A percentile compares a stretch with the other conserved stretches of the same genome.
phyloP scores from a whole-genome alignment of 768 basidiomycete species.

The Termitomyces sp. region DNA sequence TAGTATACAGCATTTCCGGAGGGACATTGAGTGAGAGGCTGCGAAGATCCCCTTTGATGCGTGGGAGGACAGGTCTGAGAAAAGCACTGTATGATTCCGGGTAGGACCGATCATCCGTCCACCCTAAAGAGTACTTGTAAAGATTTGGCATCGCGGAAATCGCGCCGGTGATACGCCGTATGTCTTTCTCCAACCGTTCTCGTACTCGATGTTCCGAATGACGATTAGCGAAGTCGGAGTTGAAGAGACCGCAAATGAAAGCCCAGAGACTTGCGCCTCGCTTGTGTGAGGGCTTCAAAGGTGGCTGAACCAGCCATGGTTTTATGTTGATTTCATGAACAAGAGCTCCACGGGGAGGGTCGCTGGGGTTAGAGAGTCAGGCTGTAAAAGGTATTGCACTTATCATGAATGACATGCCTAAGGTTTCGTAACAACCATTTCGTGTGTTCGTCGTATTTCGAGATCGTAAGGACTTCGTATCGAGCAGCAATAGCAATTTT shows the following conservation, averaged over 20 bases:
- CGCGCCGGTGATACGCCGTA: constrained; percentile 26
- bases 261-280: constrained; percentile 25
- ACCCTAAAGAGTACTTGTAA: constrained; percentile 35
- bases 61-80: constrained; percentile 29
- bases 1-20: constrained; percentile 27
- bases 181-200: constrained; percentile 35
- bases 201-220: constrained; percentile 27
- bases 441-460: constrained; percentile 15
- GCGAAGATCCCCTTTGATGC: constrained; percentile 27
- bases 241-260: constrained; percentile 22
- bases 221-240: constrained; percentile 27
- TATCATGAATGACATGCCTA: constrained; percentile 10
- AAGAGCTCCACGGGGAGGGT: constrained; percentile 21
- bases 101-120: constrained; percentile 30
- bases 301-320: constrained; percentile 39
- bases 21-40: constrained; percentile 38
- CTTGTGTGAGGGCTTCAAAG: constrained; percentile 26
- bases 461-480: constrained; percentile 19
- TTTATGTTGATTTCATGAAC: constrained; percentile 33
- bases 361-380: constrained; percentile 12
- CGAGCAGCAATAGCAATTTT: constrained; percentile 16
- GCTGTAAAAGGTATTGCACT: neutral
- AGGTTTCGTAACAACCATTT: constrained; percentile 22
- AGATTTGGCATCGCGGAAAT: constrained; percentile 30
- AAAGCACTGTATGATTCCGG: constrained; percentile 36